phyloP scores from a whole-genome alignment of 768 basidiomycete genomes.

The Saitozyma sp. region DNA sequence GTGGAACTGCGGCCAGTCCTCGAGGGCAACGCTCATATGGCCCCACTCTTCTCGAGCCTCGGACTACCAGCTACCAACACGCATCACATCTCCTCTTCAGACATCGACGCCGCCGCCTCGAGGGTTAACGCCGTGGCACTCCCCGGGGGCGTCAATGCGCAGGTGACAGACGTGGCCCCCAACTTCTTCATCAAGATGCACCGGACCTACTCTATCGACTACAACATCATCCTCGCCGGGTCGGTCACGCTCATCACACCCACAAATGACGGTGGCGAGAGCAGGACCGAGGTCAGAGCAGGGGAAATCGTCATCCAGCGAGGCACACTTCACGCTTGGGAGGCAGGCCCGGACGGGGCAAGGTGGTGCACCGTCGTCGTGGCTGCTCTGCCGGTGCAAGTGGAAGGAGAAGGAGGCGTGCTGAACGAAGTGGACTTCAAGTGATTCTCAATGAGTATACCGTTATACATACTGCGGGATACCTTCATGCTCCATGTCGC shows the following conservation, averaged over 20 bases:
- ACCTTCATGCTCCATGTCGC: no score
- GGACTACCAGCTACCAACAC: slow-evolving; percentile 24
- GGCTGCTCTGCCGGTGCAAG: slow-evolving; percentile 31
- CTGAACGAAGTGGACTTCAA: slow-evolving; percentile 39
- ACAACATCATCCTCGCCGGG: slow-evolving; percentile 45
- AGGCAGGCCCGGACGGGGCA: slow-evolving; percentile 41
- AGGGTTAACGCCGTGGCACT: slow-evolving; percentile 23
- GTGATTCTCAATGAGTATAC: neutral
- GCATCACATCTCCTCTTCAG: slow-evolving; percentile 12
- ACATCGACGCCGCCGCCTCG: slow-evolving; percentile 15
- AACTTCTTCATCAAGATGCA: slow-evolving; percentile 39
- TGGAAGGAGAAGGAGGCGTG: slow-evolving; percentile 8
- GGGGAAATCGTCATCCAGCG: slow-evolving; percentile 49
- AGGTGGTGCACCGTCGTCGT: slow-evolving; percentile 47
- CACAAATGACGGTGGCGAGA: slow-evolving; percentile 16
- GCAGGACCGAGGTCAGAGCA: slow-evolving; percentile 29
- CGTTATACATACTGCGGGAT: no score
- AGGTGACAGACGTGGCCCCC: slow-evolving; percentile 43
- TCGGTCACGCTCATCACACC: slow-evolving; percentile 35
- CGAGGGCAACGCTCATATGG: slow-evolving; percentile 18
- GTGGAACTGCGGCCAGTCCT: slow-evolving; percentile 20
- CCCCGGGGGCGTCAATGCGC: slow-evolving; percentile 39
- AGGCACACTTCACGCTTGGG: slow-evolving; percentile 50
- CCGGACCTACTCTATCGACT: slow-evolving; percentile 46
- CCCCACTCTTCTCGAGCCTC: slow-evolving; percentile 26